phyloP scores from a whole-genome alignment of 148 eudicot species.

The Rhododendron ferrugineum region DNA sequence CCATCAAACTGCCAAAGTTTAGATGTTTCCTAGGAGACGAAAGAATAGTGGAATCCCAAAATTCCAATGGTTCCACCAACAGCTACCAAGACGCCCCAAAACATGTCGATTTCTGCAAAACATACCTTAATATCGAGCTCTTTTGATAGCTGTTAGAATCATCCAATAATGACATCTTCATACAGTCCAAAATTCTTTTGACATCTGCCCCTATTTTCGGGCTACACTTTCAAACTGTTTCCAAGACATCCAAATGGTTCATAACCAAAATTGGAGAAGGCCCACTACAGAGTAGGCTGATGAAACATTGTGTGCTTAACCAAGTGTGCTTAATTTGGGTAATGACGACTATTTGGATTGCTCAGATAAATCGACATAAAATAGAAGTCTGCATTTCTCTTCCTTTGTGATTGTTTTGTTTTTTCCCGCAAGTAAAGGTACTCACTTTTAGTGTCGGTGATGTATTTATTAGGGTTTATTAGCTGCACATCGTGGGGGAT shows the following conservation, averaged over 20 bases:
- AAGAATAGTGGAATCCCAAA: background rate
- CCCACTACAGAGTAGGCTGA: background rate
- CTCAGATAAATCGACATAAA: background rate
- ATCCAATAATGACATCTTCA: background rate
- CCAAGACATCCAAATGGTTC: background rate
- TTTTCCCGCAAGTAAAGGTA: background rate
- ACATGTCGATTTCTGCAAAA: background rate
- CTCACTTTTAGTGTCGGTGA: background rate
- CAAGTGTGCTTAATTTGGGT: background rate
- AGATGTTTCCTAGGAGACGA: background rate
- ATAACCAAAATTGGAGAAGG: background rate
- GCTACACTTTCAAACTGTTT: background rate
- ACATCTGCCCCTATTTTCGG: background rate
- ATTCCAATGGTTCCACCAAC: background rate
- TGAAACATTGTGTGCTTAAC: background rate
- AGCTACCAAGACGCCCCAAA: background rate
- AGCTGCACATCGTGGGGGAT: slow-evolving; percentile 99
- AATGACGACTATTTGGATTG: background rate
- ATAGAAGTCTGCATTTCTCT: background rate
- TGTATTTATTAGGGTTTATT: slow-evolving; percentile 68
- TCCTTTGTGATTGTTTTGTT: background rate
- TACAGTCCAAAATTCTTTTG: background rate
- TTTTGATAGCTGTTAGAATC: background rate
- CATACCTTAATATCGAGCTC: background rate
- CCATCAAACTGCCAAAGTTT: background rate